Conservation (phyloP, 805 yeast species). For the Tetrapisispora phaffii region DNA sequence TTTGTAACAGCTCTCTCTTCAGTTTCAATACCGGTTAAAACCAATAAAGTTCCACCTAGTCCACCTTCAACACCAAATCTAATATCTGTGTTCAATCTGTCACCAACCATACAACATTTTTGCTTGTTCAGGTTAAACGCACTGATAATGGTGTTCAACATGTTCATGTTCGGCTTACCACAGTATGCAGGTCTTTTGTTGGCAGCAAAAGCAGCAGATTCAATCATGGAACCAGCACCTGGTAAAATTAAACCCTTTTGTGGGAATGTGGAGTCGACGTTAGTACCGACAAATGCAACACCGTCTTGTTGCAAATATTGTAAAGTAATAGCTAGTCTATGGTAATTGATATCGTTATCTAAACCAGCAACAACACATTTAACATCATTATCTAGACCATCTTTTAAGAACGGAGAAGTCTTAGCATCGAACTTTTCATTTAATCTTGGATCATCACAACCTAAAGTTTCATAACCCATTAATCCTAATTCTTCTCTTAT, state of each 20-base stretch:
- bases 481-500: constrained; percentile 67
- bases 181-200: constrained; percentile 84
- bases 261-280: constrained; percentile 92
- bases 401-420: constrained; percentile 37
- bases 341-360: constrained; percentile 67
- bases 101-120: constrained; percentile 87
- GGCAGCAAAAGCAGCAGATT: constrained; percentile 60
- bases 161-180: constrained; percentile 83
- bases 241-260: constrained; percentile 76
- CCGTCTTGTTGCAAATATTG: constrained; percentile 57
- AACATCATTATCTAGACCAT: constrained; percentile 57
- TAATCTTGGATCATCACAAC: constrained; percentile 69
- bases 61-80: constrained; percentile 83
- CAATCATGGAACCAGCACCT: constrained; percentile 90
- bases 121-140: constrained; percentile 45
- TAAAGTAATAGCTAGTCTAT: constrained; percentile 69
- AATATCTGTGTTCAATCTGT: constrained; percentile 91
- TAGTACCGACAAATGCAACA: constrained; percentile 79
- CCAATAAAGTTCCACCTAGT: constrained; percentile 68
- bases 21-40: constrained; percentile 83
- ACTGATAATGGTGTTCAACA: constrained; percentile 83
- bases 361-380: constrained; percentile 89
- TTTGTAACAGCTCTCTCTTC: constrained; percentile 46
- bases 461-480: constrained; percentile 65
- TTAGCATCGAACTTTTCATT: constrained; percentile 46